These are phyloP conservation scores for Huntiella savannae DNA, from an alignment of 2,329 filamentous ascomycete genomes.

Conservation along the genomic window DNA sequence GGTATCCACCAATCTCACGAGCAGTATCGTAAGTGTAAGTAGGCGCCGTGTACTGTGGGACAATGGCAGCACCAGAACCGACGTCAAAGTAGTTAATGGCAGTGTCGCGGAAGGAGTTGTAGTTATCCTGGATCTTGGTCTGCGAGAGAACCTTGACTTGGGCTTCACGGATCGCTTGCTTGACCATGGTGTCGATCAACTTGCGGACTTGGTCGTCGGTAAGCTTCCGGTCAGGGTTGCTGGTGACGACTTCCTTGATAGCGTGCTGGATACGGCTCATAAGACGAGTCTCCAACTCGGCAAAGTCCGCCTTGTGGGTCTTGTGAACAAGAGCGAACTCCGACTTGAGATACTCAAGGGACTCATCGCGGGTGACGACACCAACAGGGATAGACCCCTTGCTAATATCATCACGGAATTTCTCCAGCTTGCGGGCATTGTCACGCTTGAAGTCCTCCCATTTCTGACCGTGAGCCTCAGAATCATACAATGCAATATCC, in stretches of 20 bases:
- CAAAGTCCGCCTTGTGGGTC: constrained; percentile 24
- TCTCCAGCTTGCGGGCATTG: constrained; percentile 18
- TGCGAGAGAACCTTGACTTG: constrained; percentile 29
- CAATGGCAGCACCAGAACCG: constrained; percentile 46
- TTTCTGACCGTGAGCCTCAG: constrained; percentile 18
- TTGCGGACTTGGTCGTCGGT: constrained; percentile 22
- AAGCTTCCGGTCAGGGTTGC: constrained; percentile 16
- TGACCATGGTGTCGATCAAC: constrained; percentile 24
- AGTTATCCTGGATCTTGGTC: constrained; percentile 27
- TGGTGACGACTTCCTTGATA: constrained; percentile 1
- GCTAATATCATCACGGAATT: constrained; percentile 16
- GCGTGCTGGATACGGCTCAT: constrained; percentile 16
- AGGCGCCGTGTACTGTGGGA: constrained; percentile 39
- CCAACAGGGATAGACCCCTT: constrained; percentile 15
- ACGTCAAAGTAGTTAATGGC: constrained; percentile 56
- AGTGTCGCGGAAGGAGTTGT: constrained; percentile 25
- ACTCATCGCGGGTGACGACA: constrained; percentile 29
- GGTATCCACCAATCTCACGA: constrained; percentile 8
- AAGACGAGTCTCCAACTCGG: constrained; percentile 19
- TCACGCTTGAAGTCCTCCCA: constrained; percentile 17
- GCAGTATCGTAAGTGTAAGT: constrained; percentile 24
- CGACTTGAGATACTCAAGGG: constrained; percentile 24
- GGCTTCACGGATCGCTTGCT: constrained; percentile 24
- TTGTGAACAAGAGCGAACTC: constrained; percentile 21
- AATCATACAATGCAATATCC: constrained; percentile 2